Base-by-base conservation (phyloP, 352 stramenopile species). In the Paralagenidium karlingii region DNA sequence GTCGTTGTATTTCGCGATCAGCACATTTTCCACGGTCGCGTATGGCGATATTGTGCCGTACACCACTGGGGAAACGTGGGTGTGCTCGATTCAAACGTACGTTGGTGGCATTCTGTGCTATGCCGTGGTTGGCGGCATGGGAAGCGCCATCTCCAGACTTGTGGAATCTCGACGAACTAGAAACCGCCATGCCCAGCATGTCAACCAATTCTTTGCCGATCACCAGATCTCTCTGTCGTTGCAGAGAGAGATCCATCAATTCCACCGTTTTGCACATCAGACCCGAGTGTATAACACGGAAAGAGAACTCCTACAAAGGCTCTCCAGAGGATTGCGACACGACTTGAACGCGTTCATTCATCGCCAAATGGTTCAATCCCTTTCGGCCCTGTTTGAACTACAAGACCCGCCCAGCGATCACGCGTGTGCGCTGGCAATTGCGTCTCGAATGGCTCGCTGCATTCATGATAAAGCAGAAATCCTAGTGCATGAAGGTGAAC, bases 31-130 rank as follows among this genome's bases (percentile, higher is more conserved):
- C 7, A 61, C 52, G 0, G 52, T 61, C 13, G 52, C 52, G 39
- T 61, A 61, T n/a, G 52, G 52, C 13, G 52, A 61, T 21, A 61
- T 61, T 21, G 18, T 61, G 4, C 47, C 52, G 19, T 61, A 54
- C 26, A 57, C 16, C 30, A 47, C 25, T 1, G 22, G 24, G 0
- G 52, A 61, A 31, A 61, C 47, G 0, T 58, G 48, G 48, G 32
- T 56, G 9, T 47, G 47, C 1, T 38, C 30, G 0, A 12, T 46
- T 13, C 40, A 45, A 5, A 61, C 49, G 2, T 61, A 38, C 13
- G 24, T 61, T n/a, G 52, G 52, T 9, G 52, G 47, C 5, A 40
- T 53, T 16, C 22, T 61, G 20, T 61, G 52, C 40, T 61, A 58
- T 28, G 28, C 25, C 6, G 51, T 61, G 38, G 47, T 57, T 31